Conservation (phyloP, 1,284 basidiomycete species). For the Somion occarium region DNA sequence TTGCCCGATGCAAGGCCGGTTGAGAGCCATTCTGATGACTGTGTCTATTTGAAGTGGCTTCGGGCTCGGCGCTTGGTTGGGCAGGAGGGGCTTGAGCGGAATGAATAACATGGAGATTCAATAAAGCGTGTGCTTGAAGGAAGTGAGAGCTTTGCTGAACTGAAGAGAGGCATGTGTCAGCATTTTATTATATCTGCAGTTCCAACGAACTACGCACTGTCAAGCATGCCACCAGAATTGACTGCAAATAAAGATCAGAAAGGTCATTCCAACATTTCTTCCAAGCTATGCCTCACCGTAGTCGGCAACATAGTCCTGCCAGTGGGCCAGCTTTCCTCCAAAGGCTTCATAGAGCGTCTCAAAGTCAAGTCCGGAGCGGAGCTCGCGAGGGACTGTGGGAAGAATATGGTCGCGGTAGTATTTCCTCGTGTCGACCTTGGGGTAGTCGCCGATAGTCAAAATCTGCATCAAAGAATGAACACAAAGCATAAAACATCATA, state of each 20-base stretch:
- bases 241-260: conserved; percentile 17
- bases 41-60: neutral
- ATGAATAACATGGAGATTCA: conserved; percentile 73
- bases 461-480: conserved; percentile 37
- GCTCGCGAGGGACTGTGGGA: conserved; percentile 54
- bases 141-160: conserved; percentile 74
- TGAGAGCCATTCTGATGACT: conserved; percentile 5
- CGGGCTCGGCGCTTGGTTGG: conserved; percentile 8
- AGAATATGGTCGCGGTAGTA: conserved; percentile 63
- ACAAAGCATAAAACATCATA: neutral
- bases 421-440: conserved; percentile 58
- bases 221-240: conserved; percentile 30
- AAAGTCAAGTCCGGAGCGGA: conserved; percentile 54
- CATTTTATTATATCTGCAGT: no score
- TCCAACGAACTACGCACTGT: conserved; percentile 37
- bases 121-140: conserved; percentile 68
- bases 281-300: conserved; percentile 38
- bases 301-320: conserved; percentile 73
- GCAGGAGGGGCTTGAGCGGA: conserved; percentile 50
- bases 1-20: conserved; percentile 8
- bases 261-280: conserved; percentile 1
- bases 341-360: conserved; percentile 72
- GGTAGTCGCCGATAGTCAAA: conserved; percentile 74
- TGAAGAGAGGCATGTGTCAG: conserved; percentile 1
- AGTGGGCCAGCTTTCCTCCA: conserved; percentile 78